Percentiles rank a stretch among this genome's conserved stretches.
Evolutionary conservation across 169 alveolate genomes (phyloP).

Genomic region (Amoebophrya sp.): DNA sequence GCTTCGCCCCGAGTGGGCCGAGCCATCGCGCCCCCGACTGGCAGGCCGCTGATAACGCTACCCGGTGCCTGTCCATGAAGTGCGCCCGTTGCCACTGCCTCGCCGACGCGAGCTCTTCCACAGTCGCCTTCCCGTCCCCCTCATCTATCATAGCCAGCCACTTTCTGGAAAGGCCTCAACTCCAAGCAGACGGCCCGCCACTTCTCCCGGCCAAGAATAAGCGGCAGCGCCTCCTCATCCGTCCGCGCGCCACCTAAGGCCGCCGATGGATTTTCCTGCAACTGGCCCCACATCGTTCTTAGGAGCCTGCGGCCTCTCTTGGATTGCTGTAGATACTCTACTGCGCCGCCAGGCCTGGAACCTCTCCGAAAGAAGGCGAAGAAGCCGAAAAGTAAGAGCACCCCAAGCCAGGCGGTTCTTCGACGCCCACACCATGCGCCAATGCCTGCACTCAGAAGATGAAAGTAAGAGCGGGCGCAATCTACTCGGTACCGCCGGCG

Average conservation of each 20-base stretch:
- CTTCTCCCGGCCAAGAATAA: no score
- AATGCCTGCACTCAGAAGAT: not conserved
- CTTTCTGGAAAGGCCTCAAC: no score
- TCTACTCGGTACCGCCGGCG: not conserved
- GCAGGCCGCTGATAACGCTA: no score
- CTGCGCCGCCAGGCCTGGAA: not conserved
- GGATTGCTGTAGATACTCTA: not conserved
- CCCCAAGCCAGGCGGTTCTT: not conserved
- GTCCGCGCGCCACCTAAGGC: not conserved
- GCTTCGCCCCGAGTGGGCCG: no score
- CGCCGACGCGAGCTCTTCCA: no score
- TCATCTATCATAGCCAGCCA: no score
- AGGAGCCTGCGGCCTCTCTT: not conserved
- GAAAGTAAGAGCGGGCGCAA: not conserved
- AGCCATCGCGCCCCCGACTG: no score
- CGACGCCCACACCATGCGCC: not conserved
- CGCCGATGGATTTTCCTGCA: not conserved
- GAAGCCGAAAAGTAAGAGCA: not conserved
- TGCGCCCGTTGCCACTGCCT: no score
- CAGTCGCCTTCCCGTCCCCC: no score
- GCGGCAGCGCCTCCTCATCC: no score
- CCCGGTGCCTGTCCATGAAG: no score
- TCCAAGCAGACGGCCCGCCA: no score
- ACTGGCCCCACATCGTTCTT: not conserved
- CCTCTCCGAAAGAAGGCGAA: not conserved